phyloP scores from a whole-genome alignment of 1,139 yeast genomes.

The Zygoascus hellenicus region DNA sequence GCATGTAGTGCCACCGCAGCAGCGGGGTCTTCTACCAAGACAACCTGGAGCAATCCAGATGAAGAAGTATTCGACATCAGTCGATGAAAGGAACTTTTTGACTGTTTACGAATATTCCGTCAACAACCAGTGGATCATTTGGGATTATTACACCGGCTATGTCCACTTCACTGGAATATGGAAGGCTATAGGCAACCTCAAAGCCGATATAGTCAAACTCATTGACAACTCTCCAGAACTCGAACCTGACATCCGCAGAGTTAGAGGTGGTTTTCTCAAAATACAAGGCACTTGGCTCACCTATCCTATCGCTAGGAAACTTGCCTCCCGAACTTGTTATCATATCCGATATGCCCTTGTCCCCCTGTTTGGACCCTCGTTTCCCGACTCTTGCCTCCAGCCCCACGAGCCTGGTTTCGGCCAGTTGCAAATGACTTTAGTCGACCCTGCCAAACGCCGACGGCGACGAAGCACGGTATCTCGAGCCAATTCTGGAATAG shows the following conservation, averaged over 20 bases:
- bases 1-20: conserved; percentile 7
- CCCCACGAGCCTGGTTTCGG: conserved; percentile 70
- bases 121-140: conserved; percentile 63
- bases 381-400: conserved; percentile 62
- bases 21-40: conserved; percentile 2
- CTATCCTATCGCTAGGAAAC: conserved; percentile 54
- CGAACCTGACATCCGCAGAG: conserved; percentile 64
- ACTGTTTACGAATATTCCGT: conserved; percentile 70
- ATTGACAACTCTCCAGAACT: conserved; percentile 67
- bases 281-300: conserved; percentile 97
- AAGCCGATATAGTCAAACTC: conserved; percentile 71
- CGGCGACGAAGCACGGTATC: conserved; percentile 9
- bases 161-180: conserved; percentile 90
- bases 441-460: conserved; percentile 13
- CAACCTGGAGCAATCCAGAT: conserved; percentile 2
- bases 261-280: conserved; percentile 86
- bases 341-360: conserved; percentile 69
- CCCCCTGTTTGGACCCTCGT: conserved; percentile 72
- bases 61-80: conserved; percentile 65
- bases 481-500: neutral
- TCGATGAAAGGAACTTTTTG: conserved; percentile 62
- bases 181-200: conserved; percentile 71
- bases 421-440: conserved; percentile 22
- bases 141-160: conserved; percentile 86
- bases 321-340: conserved; percentile 74